Percentiles rank a stretch among this genome's conserved stretches.
These are phyloP conservation scores for Fusarium pseudocircinatum DNA, from an alignment of 2,329 filamentous ascomycete genomes.

Conservation along the genomic window DNA sequence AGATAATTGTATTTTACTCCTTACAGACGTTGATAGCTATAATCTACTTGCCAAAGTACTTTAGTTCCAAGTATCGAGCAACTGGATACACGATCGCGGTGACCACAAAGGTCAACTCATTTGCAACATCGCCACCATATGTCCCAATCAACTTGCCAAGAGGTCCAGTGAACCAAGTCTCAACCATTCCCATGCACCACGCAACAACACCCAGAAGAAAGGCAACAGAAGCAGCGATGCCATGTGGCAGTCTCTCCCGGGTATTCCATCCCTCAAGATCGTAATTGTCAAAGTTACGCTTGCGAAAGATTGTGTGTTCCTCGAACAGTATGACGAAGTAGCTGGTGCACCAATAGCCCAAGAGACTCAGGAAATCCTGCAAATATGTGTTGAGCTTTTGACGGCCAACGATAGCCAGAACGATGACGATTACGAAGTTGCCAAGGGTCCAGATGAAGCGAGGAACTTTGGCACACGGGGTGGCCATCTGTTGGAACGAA, in stretches of 20 bases:
- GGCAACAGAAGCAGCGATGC: neutral
- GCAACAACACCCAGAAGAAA: constrained; percentile 4
- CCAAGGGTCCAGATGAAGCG: constrained; percentile 9
- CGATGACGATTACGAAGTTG: neutral
- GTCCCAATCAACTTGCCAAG: constrained; percentile 2
- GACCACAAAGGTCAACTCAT: constrained; percentile 6
- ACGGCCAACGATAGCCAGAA: constrained; percentile 1
- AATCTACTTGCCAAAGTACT: constrained; percentile 7
- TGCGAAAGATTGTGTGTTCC: constrained; percentile 10
- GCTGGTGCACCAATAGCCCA: constrained; percentile 13
- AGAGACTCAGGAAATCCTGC: neutral
- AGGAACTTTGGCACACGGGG: neutral
- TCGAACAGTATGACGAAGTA: constrained; percentile 8
- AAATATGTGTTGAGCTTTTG: constrained; percentile 8
- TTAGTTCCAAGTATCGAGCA: neutral
- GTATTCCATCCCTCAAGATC: neutral
- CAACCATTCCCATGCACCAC: constrained; percentile 10
- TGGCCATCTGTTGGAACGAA: constrained; percentile 5
- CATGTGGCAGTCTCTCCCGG: neutral
- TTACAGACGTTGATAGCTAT: accelerated
- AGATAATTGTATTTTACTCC: neutral
- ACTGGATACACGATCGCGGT: constrained; percentile 1
- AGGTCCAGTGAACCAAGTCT: constrained; percentile 3
- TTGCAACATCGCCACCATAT: neutral
- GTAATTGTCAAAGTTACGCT: constrained; percentile 1